Base-by-base conservation (phyloP, 2,329 filamentous ascomycete species). In the Diaporthe sp. region DNA sequence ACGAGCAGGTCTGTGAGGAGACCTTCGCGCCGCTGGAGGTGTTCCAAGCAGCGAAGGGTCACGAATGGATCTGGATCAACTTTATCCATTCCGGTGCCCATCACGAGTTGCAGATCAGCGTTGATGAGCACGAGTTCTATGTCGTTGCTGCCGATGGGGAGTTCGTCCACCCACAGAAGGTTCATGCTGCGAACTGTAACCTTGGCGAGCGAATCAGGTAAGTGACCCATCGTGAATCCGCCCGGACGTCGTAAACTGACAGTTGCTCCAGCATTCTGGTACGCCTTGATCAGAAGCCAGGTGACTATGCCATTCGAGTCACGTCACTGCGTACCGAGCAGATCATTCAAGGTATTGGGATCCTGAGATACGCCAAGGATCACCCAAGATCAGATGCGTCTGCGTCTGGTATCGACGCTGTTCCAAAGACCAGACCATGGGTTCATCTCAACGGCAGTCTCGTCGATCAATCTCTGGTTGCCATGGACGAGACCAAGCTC, bases 91-190 rank as follows among this genome's bases (percentile, higher is more conserved):
- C 76, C 0, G 76, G 76, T 28, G 75, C 73, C 33, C 76, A 77
- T 25, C 76, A 77, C 22, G 73, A 76, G 60, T 50, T 77, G 13
- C 73, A 71, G 4, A 76, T 77, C 50, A 76, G 75, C 25, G 54
- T 77, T 6, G 75, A 77, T 30, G 75, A 77, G 68, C 76, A 77
- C 42, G 76, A 77, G 30, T 75, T 77, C n/a, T 76, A 75, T 25
- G 76, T 77, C 4, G 71, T 77, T 19, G 76, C 71, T 42, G 75
- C 76, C 2, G 76, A 77, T 42, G 75, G 76, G 22, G 76, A 77
- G 38, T 77, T 77, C 25, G 75, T 76, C 8, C 73, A 76, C 30
- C 75, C 76, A 5, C 76, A 77, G 35, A 75, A 74, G 61, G 75
- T 77, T 9, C 70, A 75, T 6, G 75, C 73, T 5, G 75, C 76